These are phyloP conservation scores for Ogataea glucozyma DNA, from an alignment of 805 yeast genomes.

Conservation along the genomic window DNA sequence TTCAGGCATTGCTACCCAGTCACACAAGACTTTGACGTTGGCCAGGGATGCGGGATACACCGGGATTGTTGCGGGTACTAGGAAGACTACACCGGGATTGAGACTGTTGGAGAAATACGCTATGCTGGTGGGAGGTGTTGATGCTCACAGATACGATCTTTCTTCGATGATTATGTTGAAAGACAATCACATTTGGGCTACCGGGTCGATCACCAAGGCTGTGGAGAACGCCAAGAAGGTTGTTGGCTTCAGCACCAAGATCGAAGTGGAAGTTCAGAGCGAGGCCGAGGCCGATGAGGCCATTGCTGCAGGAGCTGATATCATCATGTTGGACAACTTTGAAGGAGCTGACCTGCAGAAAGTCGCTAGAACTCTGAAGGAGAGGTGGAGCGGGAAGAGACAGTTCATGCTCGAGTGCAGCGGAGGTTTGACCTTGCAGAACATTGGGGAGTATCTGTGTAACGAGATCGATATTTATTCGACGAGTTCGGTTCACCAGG, in stretches of 20 bases:
- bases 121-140: conserved; percentile 94
- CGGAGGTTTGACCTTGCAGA: conserved; percentile 80
- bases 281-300: conserved; percentile 91
- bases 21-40: conserved; percentile 52
- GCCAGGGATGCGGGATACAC: conserved; percentile 71
- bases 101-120: conserved; percentile 87
- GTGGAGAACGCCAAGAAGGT: conserved; percentile 73
- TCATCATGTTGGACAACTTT: conserved; percentile 92
- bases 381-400: conserved; percentile 49
- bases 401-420: conserved; percentile 81
- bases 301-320: conserved; percentile 92
- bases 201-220: conserved; percentile 88
- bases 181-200: conserved; percentile 90
- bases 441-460: conserved; percentile 64
- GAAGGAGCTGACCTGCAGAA: conserved; percentile 58
- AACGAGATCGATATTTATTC: conserved; percentile 86
- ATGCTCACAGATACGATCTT: conserved; percentile 87
- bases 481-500: conserved; percentile 91
- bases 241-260: conserved; percentile 85
- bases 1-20: conserved; percentile 85
- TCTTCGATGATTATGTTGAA: conserved; percentile 95
- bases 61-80: conserved; percentile 92
- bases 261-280: conserved; percentile 88
- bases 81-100: conserved; percentile 97
- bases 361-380: conserved; percentile 66